Evolutionary conservation across 108 stramenopile species (phyloP), one percentile per base, ranked within the genome.

Genomic region (Mediolabrus comicus): DNA sequence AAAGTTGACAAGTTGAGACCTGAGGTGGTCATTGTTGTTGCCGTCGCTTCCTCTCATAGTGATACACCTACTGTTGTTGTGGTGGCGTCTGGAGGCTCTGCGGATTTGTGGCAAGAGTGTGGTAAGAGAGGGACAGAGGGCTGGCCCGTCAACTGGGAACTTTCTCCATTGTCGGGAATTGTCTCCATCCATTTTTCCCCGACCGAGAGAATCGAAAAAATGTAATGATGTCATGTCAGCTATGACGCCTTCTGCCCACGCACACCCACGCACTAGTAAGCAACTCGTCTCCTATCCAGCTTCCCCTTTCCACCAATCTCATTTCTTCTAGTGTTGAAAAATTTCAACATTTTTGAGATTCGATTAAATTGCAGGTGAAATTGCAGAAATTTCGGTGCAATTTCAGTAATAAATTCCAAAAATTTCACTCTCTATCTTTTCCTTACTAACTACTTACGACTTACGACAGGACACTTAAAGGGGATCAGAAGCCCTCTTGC

Each of bases 1-100:
- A 74, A 92, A 92, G 61, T 65, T 54, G 59, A 71, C 46, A 6
- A 92, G 72, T 36, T 32, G 79, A 11, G 12, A 29, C 41, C 11
- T 36, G 55, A 77, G 56, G 11, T 25, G 55, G 14, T 77, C 54
- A 36, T 64, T 30, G 32, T 16, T 11, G 32, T 12, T 52, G 46
- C 11, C 34, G 24, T 33, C 34, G 67, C n/a, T 31, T 19, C 32
- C 55, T n/a, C n/a, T n/a, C 12, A 14, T 41, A 41, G 39, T 12
- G 39, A 14, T 12, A 14, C 12, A 14, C 39, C 12, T 14, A 11
- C 11, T 41, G 28, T 33, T 28, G 55, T 29, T 56, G 55, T 31
- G 3, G 51, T 25, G 39, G 39, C 39, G 39, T 11, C 39, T 41
- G 39, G 39, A 41, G 39, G 39, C 39, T 12, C 11, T 11, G 39